Percentiles rank a stretch among this genome's conserved stretches.
These are phyloP conservation scores for Suillus discolor DNA, from an alignment of 768 basidiomycete species.

Conservation along the genomic window DNA sequence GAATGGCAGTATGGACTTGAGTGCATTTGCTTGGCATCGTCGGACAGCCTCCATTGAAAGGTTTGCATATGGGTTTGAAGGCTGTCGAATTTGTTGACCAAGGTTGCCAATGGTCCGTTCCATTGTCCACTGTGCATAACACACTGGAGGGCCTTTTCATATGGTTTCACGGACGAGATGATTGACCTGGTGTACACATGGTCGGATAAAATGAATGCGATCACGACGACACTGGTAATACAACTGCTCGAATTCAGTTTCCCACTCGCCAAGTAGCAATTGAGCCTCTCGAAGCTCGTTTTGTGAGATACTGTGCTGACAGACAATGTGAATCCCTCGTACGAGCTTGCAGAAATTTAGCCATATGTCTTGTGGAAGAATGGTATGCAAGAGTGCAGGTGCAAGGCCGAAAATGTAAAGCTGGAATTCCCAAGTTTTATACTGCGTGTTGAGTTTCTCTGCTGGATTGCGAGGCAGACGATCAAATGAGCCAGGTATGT, in stretches of 20 bases:
- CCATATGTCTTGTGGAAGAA: slow-evolving; percentile 24
- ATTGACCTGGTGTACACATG: slow-evolving; percentile 4
- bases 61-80: slow-evolving; percentile 27
- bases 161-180: slow-evolving; percentile 17
- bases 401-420: slow-evolving; percentile 23
- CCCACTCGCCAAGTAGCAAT: slow-evolving; percentile 23
- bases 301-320: slow-evolving; percentile 19
- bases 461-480: slow-evolving; percentile 27
- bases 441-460: slow-evolving; percentile 30
- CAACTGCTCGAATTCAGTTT: slow-evolving; percentile 30
- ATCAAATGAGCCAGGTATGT: slow-evolving; percentile 23
- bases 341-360: slow-evolving; percentile 24
- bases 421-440: slow-evolving; percentile 32
- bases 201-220: slow-evolving; percentile 4
- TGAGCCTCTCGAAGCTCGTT: slow-evolving; percentile 21
- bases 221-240: slow-evolving; percentile 25
- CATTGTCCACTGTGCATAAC: slow-evolving; percentile 25
- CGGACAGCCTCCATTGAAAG: slow-evolving; percentile 27
- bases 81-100: slow-evolving; percentile 28
- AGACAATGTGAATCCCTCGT: slow-evolving; percentile 24
- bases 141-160: slow-evolving; percentile 27
- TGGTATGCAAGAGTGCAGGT: slow-evolving; percentile 18
- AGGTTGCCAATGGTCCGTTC: slow-evolving; percentile 32
- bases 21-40: slow-evolving; percentile 20
- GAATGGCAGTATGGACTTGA: slow-evolving; percentile 15